Evolutionary conservation across 495 filamentous ascomycete genomes (phyloP), one percentile per base, ranked within the genome.

Genomic region (Bathelium albidoporum): DNA sequence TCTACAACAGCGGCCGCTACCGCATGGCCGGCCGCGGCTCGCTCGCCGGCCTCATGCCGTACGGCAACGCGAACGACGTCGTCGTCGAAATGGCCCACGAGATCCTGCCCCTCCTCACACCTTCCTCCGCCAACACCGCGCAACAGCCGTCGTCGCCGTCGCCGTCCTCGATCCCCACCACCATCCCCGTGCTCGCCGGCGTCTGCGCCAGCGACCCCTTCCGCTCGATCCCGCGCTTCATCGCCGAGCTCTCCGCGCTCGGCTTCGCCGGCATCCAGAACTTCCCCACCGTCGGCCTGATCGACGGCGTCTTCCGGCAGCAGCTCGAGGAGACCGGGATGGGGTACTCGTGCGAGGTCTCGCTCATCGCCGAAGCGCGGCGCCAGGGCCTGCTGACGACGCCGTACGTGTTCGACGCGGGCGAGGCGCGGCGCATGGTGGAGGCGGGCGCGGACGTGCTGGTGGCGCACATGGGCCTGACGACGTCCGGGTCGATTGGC

Each of bases 1-100:
- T 89, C 73, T 89, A 89, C 77, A 89, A 89, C 74, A 83, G 81
- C 39, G 87, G 86, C 1, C 81, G 86, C 28, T 90, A 86, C 74
- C 85, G 85, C 34, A 89, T 90, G 87, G 86, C 86, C 2, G 86
- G 86, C 1, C 75, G 82, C 24, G 86, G 86, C 1, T 87, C 85
- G 5, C 74, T 88, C n/a, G 85, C 86, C 0, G 87, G 86, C 0
- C 71, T 90, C 59, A 84, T 90, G 80, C 86, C 86, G 0, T 90
- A 87, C 73, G 82, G 84, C 9, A 84, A 89, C 69, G 86, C 86
- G 2, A 89, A 89, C 71, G 80, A 82, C 26, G 82, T 87, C 18
- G 85, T 88, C 0, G 70, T 87, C 1, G 82, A 86, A 20, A 89
- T 89, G 86, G 83, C 83, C 1, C 9, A 22, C 4, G 65, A 69